Percentiles rank a stretch among this genome's conserved stretches.
These are phyloP conservation scores for Elongisporangium anandrum DNA, from an alignment of 352 stramenopile species.

Conservation along the genomic window DNA sequence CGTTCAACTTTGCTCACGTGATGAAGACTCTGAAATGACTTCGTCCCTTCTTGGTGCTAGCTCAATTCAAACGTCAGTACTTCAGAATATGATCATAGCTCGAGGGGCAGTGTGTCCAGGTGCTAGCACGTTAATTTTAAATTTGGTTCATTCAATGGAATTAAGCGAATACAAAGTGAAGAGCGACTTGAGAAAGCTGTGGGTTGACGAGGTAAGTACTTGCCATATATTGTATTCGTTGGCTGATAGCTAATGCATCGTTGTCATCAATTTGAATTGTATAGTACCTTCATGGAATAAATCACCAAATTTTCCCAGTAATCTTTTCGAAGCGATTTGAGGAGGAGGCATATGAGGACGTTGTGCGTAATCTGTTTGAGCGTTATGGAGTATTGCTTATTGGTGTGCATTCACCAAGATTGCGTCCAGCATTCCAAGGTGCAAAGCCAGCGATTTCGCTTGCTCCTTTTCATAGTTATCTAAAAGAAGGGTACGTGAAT, in stretches of 20 bases:
- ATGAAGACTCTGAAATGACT: conserved; percentile 42
- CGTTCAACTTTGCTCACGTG: conserved; percentile 39
- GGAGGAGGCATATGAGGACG: conserved; percentile 41
- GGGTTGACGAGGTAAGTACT: conserved; percentile 55
- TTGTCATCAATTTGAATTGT: conserved; percentile 1
- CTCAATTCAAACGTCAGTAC: conserved; percentile 29
- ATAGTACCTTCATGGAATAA: conserved; percentile 71
- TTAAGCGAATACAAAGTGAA: conserved; percentile 31
- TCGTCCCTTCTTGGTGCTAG: conserved; percentile 43
- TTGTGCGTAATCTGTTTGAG: conserved; percentile 52
- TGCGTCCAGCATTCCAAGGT: not conserved
- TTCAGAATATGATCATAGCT: conserved; percentile 55
- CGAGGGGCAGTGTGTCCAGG: conserved; percentile 49
- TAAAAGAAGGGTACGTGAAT: conserved; percentile 47
- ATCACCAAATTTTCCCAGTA: conserved; percentile 59
- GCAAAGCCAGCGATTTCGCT: conserved; percentile 16
- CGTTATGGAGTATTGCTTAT: conserved; percentile 43
- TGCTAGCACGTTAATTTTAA: conserved; percentile 58
- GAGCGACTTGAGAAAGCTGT: conserved; percentile 26
- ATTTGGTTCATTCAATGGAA: conserved; percentile 55
- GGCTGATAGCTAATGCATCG: not conserved
- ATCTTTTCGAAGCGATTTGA: conserved; percentile 59
- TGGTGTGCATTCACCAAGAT: conserved; percentile 12
- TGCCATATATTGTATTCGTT: not conserved
- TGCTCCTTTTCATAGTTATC: conserved; percentile 34